phyloP scores from a whole-genome alignment of 2,329 filamentous ascomycete genomes.

The Epicoccum nigrum region DNA sequence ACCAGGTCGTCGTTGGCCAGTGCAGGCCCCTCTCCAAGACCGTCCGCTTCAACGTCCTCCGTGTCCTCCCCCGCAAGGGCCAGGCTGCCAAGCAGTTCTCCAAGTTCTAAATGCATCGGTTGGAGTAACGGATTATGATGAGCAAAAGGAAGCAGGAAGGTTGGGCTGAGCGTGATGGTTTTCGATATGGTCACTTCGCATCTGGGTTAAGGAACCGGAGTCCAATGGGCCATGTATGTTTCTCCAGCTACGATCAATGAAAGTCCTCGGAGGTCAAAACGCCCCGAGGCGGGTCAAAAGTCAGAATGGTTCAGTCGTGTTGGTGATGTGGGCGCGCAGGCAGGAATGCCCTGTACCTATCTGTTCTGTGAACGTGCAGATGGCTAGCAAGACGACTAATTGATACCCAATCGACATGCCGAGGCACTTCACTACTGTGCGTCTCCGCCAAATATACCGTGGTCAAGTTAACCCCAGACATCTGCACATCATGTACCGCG shows the following conservation, averaged over 20 bases:
- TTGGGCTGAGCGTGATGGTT: constrained; percentile 40
- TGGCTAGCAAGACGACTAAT: not conserved
- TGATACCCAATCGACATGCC: not conserved
- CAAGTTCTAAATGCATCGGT: constrained; percentile 81
- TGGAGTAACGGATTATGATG: constrained; percentile 40
- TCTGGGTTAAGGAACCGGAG: constrained; percentile 50
- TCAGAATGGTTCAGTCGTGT: constrained; percentile 17
- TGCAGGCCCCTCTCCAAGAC: constrained; percentile 99
- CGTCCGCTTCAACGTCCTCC: constrained; percentile 99
- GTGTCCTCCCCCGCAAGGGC: constrained; percentile 95
- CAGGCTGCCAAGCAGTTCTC: constrained; percentile 97
- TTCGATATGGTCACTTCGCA: constrained; percentile 47
- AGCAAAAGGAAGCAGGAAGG: constrained; percentile 32
- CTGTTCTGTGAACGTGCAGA: not conserved
- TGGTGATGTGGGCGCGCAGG: constrained; percentile 10
- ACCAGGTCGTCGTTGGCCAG: constrained; percentile 99
- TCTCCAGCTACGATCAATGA: constrained; percentile 51
- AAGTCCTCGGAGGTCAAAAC: constrained; percentile 46
- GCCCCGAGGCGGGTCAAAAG: constrained; percentile 48
- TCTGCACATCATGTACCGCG: too few relatives aligned
- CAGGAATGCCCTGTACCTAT: not conserved
- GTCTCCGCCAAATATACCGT: too few relatives aligned
- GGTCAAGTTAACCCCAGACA: too few relatives aligned
- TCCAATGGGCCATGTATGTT: constrained; percentile 50
- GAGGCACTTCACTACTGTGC: not conserved